These are phyloP conservation scores for Crataegus laevigata DNA, from an alignment of 306 rosid genomes.

Conservation along the genomic window DNA sequence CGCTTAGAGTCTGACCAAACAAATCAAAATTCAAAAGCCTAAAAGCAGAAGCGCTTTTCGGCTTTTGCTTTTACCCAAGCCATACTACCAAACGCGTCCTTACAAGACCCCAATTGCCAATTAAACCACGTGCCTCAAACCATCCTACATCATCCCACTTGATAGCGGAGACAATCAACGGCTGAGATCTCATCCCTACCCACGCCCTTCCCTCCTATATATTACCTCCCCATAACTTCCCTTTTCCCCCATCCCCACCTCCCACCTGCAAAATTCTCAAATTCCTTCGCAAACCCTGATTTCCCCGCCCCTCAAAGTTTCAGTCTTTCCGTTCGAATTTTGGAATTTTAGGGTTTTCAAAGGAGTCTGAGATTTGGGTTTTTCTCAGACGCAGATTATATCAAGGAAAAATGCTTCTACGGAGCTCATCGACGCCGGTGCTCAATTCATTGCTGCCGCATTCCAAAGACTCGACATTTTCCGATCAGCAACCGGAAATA, in stretches of 20 bases:
- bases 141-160: too few relatives aligned
- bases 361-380: not conserved
- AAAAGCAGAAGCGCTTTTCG: not conserved
- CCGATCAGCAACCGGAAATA: constrained; percentile 13
- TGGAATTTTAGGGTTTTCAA: not conserved
- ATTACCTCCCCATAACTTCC: not conserved
- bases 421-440: constrained; percentile 32
- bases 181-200: constrained; percentile 13
- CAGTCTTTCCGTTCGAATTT: not conserved
- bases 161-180: constrained; percentile 8
- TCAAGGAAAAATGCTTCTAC: constrained; percentile 25
- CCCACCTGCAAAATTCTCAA: not conserved
- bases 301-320: not conserved
- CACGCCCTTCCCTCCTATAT: not conserved
- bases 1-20: not conserved
- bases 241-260: not conserved
- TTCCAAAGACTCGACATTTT: constrained; percentile 4
- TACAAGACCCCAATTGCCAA: not conserved
- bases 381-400: not conserved
- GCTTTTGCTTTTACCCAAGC: not conserved
- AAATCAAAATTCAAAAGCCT: not conserved
- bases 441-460: constrained; percentile 33
- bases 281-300: not conserved
- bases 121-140: not conserved
- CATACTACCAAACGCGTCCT: constrained; percentile 7